A percentile compares a stretch with the other conserved stretches of the same genome.
phyloP scores from a whole-genome alignment of 208 protist genomes.

The Acanthamoeba royreba region DNA sequence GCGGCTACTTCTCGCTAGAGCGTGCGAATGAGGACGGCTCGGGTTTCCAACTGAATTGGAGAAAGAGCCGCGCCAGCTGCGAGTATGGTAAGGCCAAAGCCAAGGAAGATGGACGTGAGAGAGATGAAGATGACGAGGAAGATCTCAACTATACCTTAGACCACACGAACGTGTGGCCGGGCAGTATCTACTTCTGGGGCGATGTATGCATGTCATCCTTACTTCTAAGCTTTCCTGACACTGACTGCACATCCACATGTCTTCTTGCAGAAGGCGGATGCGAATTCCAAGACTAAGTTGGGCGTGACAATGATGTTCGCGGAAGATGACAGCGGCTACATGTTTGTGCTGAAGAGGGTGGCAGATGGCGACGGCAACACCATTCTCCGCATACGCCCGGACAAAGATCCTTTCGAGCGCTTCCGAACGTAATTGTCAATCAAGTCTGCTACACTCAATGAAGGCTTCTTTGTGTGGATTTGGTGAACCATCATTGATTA shows the following conservation, averaged over 20 bases:
- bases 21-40: background rate
- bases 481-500: no score
- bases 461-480: no score
- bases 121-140: background rate
- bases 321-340: background rate
- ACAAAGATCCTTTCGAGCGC: no score
- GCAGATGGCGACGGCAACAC: background rate
- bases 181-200: background rate
- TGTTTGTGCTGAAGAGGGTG: background rate
- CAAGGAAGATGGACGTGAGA: no score
- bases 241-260: background rate
- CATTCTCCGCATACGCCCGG: background rate
- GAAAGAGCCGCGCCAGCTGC: background rate
- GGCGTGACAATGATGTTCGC: background rate
- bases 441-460: no score
- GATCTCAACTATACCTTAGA: background rate
- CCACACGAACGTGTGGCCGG: background rate
- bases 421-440: no score
- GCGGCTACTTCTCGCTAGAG: background rate
- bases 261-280: background rate
- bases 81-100: background rate
- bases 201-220: background rate
- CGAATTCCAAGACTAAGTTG: background rate
- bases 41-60: background rate
- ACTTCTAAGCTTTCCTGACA: background rate